Evolutionary conservation across 139 green algal genomes (phyloP), one percentile per base, ranked within the genome.

Genomic region (Microglena sp.): DNA sequence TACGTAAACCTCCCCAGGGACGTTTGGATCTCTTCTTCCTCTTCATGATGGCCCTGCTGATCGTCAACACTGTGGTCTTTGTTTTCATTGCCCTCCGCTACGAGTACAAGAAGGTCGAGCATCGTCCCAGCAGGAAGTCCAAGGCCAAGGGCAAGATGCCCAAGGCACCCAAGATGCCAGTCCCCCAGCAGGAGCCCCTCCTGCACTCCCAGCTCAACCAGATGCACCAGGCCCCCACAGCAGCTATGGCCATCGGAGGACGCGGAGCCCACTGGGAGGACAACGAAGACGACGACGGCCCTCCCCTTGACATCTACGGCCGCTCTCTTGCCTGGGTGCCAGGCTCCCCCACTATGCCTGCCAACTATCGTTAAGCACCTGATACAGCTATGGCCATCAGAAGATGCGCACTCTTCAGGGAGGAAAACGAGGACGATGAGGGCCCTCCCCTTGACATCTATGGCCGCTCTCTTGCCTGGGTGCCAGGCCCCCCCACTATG

Each of bases 21-120:
- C 82, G 83, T 34, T 74, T 95, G 63, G 89, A 95, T 73, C 72
- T 86, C 1, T 94, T 92, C 70, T 89, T 93, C 69, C 60, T 86
- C 11, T 55, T 81, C 34, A 73, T 91, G 33, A 83, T 68, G 0
- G 68, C 34, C 27, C 68, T 91, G 35, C 86, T 87, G 82, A 3
- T 61, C 21, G 22, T 75, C 58, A 91, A 90, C 72, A 55, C 79
- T 24, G 44, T 71, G 24, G 59, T 76, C 28, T 94, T 89, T 60
- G 43, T 90, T 26, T 73, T 71, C 69, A 83, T 94, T 45, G 86
- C 87, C 0, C 40, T 70, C 29, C 30, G 29, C 11, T 95, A 92
- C 63, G 73, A 89, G 59, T 95, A 95, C 83, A 95, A 95, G 69
- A 40, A 61, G 33, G 77, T 95, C 11, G 70, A 84, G 75, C 88